Percentiles rank a stretch among this genome's conserved stretches.
Conservation (phyloP, 169 alveolate species). For the Cryptosporidium xiaoi region DNA sequence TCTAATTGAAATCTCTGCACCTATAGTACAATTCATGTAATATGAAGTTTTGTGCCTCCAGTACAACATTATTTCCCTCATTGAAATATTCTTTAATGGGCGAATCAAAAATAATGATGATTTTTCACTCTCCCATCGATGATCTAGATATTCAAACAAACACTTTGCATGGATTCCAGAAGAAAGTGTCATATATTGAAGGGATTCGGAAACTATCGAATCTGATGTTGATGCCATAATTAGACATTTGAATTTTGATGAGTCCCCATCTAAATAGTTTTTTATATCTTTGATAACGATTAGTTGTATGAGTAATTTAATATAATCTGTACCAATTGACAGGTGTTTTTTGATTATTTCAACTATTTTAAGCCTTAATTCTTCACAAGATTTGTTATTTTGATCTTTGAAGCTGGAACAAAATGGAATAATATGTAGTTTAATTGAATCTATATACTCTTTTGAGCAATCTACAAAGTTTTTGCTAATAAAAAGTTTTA, state of each 20-base stretch:
- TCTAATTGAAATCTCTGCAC: constrained; percentile 45
- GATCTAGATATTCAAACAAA: constrained; percentile 13
- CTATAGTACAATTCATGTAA: constrained; percentile 15
- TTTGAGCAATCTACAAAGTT: background rate
- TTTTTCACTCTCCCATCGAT: constrained; percentile 14
- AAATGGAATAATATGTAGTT: constrained; percentile 48
- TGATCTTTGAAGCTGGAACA: constrained; percentile 21
- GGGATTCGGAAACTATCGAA: constrained; percentile 55
- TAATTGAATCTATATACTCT: background rate
- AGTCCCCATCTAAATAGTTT: constrained; percentile 6
- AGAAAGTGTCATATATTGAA: constrained; percentile 50
- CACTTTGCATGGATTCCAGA: constrained; percentile 47
- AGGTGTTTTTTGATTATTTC: constrained; percentile 10
- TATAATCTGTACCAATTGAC: constrained; percentile 38
- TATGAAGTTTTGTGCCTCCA: constrained; percentile 33
- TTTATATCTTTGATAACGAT: constrained; percentile 42
- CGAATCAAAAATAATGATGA: constrained; percentile 19
- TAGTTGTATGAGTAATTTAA: constrained; percentile 32
- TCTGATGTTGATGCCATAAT: constrained; percentile 47
- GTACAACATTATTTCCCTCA: constrained; percentile 39
- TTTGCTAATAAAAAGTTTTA: background rate
- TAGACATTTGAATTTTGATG: constrained; percentile 12
- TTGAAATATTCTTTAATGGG: constrained; percentile 35
- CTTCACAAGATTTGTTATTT: background rate
- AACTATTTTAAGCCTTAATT: constrained; percentile 3